Evolutionary conservation across 768 basidiomycete species (phyloP), one percentile per base, ranked within the genome.

Genomic region (Postia placenta): DNA sequence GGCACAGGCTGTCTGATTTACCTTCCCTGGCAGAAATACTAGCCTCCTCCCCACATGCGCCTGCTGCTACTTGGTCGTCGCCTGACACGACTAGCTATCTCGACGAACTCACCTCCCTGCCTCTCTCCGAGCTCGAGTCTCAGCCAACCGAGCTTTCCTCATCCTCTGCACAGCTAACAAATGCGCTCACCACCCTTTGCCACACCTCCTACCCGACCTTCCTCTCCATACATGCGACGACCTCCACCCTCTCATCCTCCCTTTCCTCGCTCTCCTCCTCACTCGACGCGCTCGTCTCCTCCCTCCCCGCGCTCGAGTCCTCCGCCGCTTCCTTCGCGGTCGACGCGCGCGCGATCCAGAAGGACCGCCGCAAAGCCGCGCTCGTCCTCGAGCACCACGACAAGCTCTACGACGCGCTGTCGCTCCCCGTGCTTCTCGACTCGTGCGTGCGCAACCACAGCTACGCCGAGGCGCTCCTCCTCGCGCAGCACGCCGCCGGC

Each of bases 301-400:
- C 84, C 42, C 75, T 96, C 11, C 93, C 93, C 0, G 74, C 79
- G 4, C 73, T 97, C 38, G 91, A 95, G 59, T 71, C 79, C 33
- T 76, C 80, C 50, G 82, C 90, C 37, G 74, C 75, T 7, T 71
- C 74, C 22, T 96, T 94, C 75, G 75, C 82, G 43, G 74, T 78
- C 22, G 76, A 80, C 51, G 87, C 84, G n/a, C 83, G 87, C 41
- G 64, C 73, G 19, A 79, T 93, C n/a, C 78, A 92, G 45, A 70
- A 74, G 42, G 83, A 88, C 45, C 76, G 94, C 30, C 74, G 78
- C 50, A 84, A 85, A 54, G 90, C 90, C 0, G 74, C 81, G 26
- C 73, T 88, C 43, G 90, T 98, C n/a, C 79, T 92, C 51, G 94
- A 97, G 58, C 89, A 95, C 58, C 87, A 92, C 61, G 92, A 95